phyloP scores from a whole-genome alignment of 352 stramenopile species.

The Pythium plurisporium region DNA sequence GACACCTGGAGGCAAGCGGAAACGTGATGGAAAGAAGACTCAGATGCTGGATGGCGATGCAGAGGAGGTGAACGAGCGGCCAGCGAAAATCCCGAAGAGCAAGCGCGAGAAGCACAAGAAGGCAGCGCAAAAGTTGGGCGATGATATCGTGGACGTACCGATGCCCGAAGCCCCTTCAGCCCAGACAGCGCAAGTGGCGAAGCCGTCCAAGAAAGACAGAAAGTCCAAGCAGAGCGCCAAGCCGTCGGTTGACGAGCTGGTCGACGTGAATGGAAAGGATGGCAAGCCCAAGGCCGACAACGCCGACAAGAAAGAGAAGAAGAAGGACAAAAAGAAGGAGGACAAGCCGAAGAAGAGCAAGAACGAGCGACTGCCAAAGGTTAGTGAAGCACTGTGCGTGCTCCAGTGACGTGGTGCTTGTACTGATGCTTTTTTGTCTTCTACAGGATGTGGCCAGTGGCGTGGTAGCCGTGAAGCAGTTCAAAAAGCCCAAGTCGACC shows the following conservation, averaged over 20 bases:
- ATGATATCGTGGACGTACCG: slow-evolving; percentile 5
- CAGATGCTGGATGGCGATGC: not conserved
- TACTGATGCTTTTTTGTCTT: too few relatives aligned
- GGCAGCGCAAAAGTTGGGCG: not conserved
- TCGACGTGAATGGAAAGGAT: slow-evolving; percentile 2
- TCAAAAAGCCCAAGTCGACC: slow-evolving; percentile 60
- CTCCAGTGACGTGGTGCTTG: too few relatives aligned
- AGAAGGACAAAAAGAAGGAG: slow-evolving; percentile 18
- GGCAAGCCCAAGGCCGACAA: not conserved
- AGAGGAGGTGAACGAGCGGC: slow-evolving; percentile 15
- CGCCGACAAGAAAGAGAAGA: slow-evolving; percentile 23
- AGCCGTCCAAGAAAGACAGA: not conserved
- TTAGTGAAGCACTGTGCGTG: not conserved
- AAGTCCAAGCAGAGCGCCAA: slow-evolving; percentile 32
- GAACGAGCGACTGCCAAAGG: slow-evolving; percentile 39
- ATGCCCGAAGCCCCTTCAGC: slow-evolving; percentile 27
- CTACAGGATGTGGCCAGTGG: slow-evolving; percentile 62
- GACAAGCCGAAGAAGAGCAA: slow-evolving; percentile 22
- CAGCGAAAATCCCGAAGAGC: slow-evolving; percentile 14
- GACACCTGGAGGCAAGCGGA: slow-evolving; percentile 7
- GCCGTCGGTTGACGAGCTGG: too few relatives aligned
- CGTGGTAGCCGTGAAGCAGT: slow-evolving; percentile 71
- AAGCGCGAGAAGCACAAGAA: slow-evolving; percentile 26
- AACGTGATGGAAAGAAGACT: slow-evolving; percentile 12
- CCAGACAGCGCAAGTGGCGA: too few relatives aligned